A percentile compares a stretch with the other conserved stretches of the same genome.
These are phyloP conservation scores for Crithidia sp. DNA, from an alignment of 208 protist genomes.

Conservation along the genomic window DNA sequence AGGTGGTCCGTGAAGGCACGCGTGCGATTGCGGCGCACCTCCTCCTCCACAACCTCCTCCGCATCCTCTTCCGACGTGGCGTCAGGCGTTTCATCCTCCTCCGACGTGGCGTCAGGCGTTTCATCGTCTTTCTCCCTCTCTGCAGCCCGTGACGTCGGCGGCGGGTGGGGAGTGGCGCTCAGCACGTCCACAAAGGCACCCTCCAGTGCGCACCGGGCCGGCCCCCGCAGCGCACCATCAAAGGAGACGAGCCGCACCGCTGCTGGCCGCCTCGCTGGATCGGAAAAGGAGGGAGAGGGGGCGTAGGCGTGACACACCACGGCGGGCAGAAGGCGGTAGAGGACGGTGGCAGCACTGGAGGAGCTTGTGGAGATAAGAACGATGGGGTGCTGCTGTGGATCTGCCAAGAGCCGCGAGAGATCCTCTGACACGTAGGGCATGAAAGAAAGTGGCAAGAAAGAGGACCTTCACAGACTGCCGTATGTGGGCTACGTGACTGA, in stretches of 20 bases:
- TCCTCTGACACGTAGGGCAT: not conserved
- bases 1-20: slow-evolving; percentile 4
- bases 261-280: not conserved
- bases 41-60: too few relatives aligned
- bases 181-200: slow-evolving; percentile 11
- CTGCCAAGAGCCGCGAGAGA: slow-evolving; percentile 5
- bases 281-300: not conserved
- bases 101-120: not conserved
- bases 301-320: slow-evolving; percentile 6
- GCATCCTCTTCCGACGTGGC: not conserved
- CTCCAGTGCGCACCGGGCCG: slow-evolving; percentile 1
- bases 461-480: too few relatives aligned
- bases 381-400: slow-evolving; percentile 17
- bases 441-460: too few relatives aligned
- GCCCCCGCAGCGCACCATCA: slow-evolving; percentile 9
- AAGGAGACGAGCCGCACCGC: slow-evolving; percentile 41
- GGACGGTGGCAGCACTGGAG: slow-evolving; percentile 4
- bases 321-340: slow-evolving; percentile 29
- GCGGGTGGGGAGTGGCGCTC: too few relatives aligned
- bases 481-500: too few relatives aligned
- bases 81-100: not conserved
- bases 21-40: too few relatives aligned
- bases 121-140: not conserved
- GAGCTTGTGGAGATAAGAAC: slow-evolving; percentile 25
- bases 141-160: not conserved